These are phyloP conservation scores for Trichoderma atroviride DNA, from an alignment of 2,329 filamentous ascomycete genomes.

Conservation along the genomic window DNA sequence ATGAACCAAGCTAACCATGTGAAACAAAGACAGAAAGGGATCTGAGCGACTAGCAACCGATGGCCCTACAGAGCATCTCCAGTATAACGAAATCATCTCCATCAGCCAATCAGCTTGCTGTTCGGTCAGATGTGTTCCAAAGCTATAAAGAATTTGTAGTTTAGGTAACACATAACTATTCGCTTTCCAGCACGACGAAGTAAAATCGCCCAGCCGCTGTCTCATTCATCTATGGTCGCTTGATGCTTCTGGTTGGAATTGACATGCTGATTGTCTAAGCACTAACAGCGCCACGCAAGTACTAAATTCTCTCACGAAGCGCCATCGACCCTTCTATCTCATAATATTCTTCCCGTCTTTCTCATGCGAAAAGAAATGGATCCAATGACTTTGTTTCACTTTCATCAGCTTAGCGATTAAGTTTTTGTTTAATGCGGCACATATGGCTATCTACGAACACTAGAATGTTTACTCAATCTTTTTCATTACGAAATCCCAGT, in stretches of 20 bases:
- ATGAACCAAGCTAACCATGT: background rate
- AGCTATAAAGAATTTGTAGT: no score
- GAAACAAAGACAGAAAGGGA: background rate
- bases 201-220: no score
- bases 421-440: background rate
- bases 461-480: background rate
- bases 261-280: background rate
- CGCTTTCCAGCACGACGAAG: no score
- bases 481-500: background rate
- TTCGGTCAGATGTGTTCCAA: no score
- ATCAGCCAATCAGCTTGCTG: no score
- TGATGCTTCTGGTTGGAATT: background rate
- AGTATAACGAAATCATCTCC: no score
- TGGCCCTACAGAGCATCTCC: no score
- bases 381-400: background rate
- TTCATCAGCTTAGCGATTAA: background rate
- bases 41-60: background rate
- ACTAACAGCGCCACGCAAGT: background rate
- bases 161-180: no score
- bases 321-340: background rate
- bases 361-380: background rate
- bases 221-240: background rate
- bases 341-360: background rate
- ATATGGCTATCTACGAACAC: background rate
- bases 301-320: background rate